Evolutionary conservation across 306 rosid species (phyloP).

Genomic region (Glycine tomentella): DNA sequence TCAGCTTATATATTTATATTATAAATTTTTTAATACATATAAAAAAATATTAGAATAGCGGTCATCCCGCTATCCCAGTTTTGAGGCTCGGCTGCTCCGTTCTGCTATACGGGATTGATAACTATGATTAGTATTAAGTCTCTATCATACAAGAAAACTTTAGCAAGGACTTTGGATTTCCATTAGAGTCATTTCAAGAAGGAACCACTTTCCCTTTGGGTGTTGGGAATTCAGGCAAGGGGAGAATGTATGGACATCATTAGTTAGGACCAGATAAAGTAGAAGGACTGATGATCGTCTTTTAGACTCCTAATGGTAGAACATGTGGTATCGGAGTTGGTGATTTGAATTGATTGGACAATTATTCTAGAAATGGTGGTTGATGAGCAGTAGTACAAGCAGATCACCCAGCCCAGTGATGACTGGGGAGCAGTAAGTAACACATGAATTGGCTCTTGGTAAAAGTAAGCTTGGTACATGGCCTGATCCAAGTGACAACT

Average conservation of each 20-base stretch:
- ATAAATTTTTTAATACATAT: too few species aligned
- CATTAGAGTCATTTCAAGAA: neutral
- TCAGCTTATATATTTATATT: too few species aligned
- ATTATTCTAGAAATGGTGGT: neutral
- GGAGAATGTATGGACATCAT: neutral
- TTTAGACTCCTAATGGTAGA: neutral
- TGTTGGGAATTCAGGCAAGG: neutral
- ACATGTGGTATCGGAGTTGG: neutral
- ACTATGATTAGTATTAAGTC: conserved; percentile 1
- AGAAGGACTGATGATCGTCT: neutral
- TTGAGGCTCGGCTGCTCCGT: too few species aligned
- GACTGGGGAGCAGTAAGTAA: neutral
- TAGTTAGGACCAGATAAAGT: neutral
- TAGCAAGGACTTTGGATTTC: neutral
- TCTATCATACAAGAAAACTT: neutral
- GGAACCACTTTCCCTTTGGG: neutral
- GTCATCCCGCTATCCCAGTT: too few species aligned
- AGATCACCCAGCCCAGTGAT: neutral
- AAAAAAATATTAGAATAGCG: too few species aligned
- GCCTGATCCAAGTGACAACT: neutral
- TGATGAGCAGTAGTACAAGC: neutral
- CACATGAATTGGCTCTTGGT: neutral
- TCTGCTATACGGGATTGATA: too few species aligned
- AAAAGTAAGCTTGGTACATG: neutral
- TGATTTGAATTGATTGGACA: neutral